Conservation (phyloP, 2,329 filamentous ascomycete genomes). For the Fusarium penzigii region DNA sequence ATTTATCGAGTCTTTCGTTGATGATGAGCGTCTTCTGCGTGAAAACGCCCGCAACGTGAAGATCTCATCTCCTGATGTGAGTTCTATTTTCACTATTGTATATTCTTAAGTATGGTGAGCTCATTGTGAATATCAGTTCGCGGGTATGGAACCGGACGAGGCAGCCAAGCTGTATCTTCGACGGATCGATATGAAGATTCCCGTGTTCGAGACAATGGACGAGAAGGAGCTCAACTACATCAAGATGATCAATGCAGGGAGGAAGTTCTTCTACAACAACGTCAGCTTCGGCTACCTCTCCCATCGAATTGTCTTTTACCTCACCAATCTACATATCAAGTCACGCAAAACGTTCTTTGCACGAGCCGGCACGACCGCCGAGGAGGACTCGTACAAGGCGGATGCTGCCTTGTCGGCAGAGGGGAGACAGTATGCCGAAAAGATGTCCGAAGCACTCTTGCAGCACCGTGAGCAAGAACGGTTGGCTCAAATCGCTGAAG, state of each 20-base stretch:
- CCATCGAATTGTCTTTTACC: constrained; percentile 96
- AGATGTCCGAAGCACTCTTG: constrained; percentile 82
- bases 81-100: constrained; percentile 27
- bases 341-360: constrained; percentile 91
- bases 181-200: constrained; percentile 89
- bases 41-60: constrained; percentile 98
- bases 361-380: constrained; percentile 80
- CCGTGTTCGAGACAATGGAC: constrained; percentile 95
- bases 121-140: constrained; percentile 58
- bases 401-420: constrained; percentile 82
- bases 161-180: constrained; percentile 89
- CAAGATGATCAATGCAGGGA: constrained; percentile 98
- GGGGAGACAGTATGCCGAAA: constrained; percentile 77
- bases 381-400: constrained; percentile 88
- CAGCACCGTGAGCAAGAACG: constrained; percentile 83
- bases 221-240: constrained; percentile 95
- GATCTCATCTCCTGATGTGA: constrained; percentile 91
- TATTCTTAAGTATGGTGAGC: not conserved
- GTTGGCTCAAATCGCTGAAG: constrained; percentile 65
- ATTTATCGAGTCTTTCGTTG: constrained; percentile 95
- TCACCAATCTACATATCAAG: constrained; percentile 97
- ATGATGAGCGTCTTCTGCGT: constrained; percentile 88
- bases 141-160: constrained; percentile 88
- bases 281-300: constrained; percentile 95
- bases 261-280: constrained; percentile 93